These are phyloP conservation scores for Neoboletus brunneissimus DNA, from an alignment of 768 basidiomycete species.

Conservation along the genomic window DNA sequence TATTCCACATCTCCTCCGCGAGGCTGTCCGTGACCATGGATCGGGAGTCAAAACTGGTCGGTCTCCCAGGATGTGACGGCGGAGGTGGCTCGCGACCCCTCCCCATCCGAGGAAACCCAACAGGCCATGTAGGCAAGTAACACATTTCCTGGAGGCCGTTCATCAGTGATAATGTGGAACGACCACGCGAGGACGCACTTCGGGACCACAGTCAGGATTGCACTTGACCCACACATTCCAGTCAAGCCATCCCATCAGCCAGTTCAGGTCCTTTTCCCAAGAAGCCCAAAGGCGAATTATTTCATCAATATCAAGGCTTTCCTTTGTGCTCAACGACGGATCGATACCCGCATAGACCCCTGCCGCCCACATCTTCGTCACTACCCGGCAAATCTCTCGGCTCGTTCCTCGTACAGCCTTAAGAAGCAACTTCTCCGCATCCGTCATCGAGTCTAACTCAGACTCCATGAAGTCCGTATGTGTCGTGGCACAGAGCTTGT, in stretches of 20 bases:
- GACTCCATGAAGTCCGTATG: slow-evolving; percentile 20
- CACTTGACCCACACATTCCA: slow-evolving; percentile 53
- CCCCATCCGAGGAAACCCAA: slow-evolving; percentile 5
- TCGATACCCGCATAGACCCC: slow-evolving; percentile 30
- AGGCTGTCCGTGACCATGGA: neutral
- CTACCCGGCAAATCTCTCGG: slow-evolving; percentile 45
- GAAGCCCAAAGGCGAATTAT: slow-evolving; percentile 9
- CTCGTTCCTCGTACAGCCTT: slow-evolving; percentile 32
- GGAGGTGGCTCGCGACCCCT: neutral
- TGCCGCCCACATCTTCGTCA: slow-evolving; percentile 47
- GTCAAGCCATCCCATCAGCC: slow-evolving; percentile 49
- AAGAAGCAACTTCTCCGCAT: slow-evolving; percentile 30
- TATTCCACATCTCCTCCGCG: neutral
- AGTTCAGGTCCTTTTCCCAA: slow-evolving; percentile 37
- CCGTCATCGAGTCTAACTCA: slow-evolving; percentile 17
- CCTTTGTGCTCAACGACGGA: neutral
- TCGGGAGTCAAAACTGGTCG: neutral
- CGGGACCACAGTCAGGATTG: slow-evolving; percentile 41
- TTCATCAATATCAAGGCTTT: neutral
- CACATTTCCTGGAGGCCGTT: slow-evolving; percentile 21
- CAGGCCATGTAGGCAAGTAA: slow-evolving; percentile 27
- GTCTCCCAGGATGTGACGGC: neutral
- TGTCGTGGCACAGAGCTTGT: slow-evolving; percentile 27
- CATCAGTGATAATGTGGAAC: neutral
- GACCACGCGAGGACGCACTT: slow-evolving; percentile 34